These are phyloP conservation scores for Globisporangium recalcitrans DNA, from an alignment of 352 stramenopile species.

Conservation along the genomic window DNA sequence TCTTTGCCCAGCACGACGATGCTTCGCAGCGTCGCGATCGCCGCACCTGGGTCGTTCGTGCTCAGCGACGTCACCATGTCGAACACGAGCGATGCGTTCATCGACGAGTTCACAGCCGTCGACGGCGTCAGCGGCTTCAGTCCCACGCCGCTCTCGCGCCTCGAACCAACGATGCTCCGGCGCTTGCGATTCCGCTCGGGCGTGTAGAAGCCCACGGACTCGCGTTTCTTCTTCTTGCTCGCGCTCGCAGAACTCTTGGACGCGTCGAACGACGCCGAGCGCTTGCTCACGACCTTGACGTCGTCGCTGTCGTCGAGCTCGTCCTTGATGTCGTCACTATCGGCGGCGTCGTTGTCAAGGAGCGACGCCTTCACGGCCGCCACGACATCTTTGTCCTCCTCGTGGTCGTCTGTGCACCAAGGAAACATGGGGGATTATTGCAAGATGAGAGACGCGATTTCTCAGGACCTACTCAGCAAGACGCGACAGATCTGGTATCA, in stretches of 20 bases:
- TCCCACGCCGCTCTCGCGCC: conserved; percentile 9
- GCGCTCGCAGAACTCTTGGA: conserved; percentile 1
- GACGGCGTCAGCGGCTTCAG: conserved; percentile 69
- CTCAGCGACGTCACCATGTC: conserved; percentile 81
- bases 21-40: conserved; percentile 66
- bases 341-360: neutral
- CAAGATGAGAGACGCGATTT: neutral
- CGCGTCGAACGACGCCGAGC: conserved; percentile 1
- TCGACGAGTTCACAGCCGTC: conserved; percentile 51
- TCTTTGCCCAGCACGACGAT: conserved; percentile 83
- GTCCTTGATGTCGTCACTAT: conserved; percentile 10
- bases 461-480: neutral
- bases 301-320: neutral
- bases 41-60: conserved; percentile 76
- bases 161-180: conserved; percentile 17
- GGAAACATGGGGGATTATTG: neutral
- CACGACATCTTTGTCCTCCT: neutral
- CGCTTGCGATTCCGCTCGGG: conserved; percentile 30
- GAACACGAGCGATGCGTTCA: conserved; percentile 79
- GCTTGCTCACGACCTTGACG: neutral
- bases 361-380: neutral
- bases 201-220: conserved; percentile 4
- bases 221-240: conserved; percentile 8
- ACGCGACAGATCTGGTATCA: neutral
- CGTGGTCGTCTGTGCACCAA: conserved; percentile 8